These are phyloP conservation scores for Pythium phragmitis DNA, from an alignment of 352 stramenopile genomes.

Conservation along the genomic window DNA sequence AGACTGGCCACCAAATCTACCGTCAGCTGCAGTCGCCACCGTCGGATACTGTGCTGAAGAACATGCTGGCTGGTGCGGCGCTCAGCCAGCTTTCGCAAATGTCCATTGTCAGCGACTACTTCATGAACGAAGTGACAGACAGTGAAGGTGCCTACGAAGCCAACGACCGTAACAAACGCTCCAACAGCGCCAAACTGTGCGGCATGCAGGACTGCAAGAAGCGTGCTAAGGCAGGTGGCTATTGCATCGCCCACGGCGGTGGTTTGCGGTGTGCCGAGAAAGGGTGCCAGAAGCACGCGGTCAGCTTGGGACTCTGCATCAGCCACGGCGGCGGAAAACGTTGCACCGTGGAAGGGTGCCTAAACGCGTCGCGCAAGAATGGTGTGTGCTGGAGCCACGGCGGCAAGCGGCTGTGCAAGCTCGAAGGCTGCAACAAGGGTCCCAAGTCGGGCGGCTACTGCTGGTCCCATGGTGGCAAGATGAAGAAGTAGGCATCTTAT, in stretches of 20 bases:
- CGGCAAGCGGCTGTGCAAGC: slow-evolving; percentile 77
- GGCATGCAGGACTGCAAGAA: slow-evolving; percentile 73
- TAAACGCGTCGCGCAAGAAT: slow-evolving; percentile 81
- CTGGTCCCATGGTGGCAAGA: slow-evolving; percentile 83
- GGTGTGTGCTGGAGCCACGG: slow-evolving; percentile 82
- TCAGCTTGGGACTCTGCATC: slow-evolving; percentile 83
- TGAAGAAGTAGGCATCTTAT: slow-evolving; percentile 58
- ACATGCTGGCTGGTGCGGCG: slow-evolving; percentile 43
- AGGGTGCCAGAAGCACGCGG: slow-evolving; percentile 75
- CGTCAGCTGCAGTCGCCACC: slow-evolving; percentile 47
- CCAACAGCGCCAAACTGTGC: slow-evolving; percentile 74
- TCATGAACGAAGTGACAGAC: slow-evolving; percentile 23
- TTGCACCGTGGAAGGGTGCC: slow-evolving; percentile 64
- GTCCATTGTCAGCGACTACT: slow-evolving; percentile 25
- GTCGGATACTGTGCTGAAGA: slow-evolving; percentile 37
- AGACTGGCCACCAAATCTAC: slow-evolving; percentile 60
- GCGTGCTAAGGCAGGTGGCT: slow-evolving; percentile 75
- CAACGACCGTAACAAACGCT: slow-evolving; percentile 44
- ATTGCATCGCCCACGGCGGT: slow-evolving; percentile 81
- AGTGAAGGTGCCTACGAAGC: slow-evolving; percentile 25
- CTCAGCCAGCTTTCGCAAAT: slow-evolving; percentile 49
- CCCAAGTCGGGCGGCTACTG: slow-evolving; percentile 82
- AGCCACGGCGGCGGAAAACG: slow-evolving; percentile 83
- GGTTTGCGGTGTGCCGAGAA: slow-evolving; percentile 71
- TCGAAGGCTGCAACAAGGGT: slow-evolving; percentile 78